Conservation (phyloP, 495 filamentous ascomycete genomes). For the Evernia prunastri region DNA sequence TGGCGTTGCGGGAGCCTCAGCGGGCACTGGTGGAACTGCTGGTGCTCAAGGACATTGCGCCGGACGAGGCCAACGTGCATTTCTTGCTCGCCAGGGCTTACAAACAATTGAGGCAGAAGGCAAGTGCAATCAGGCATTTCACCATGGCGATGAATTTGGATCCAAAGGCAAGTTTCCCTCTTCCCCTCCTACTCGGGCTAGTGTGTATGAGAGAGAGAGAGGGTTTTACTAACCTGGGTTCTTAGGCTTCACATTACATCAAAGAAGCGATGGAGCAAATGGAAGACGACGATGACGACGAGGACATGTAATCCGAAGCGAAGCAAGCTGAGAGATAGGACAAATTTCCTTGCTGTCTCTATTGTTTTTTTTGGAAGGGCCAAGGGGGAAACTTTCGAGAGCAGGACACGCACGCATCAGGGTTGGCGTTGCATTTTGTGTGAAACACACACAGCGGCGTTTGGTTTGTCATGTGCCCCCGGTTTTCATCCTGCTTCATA, state of each 20-base stretch:
- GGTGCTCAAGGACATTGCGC: constrained; percentile 79
- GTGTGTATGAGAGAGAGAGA: too few species aligned
- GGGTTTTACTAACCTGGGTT: constrained; percentile 23
- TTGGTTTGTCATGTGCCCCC: too few species aligned
- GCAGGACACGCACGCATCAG: not conserved
- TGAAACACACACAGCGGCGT: too few species aligned
- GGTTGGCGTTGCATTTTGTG: constrained; percentile 4
- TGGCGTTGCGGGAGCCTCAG: constrained; percentile 65
- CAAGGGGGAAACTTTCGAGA: too few species aligned
- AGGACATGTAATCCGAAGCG: constrained; percentile 48
- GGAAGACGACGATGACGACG: constrained; percentile 76
- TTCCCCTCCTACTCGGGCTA: constrained; percentile 5
- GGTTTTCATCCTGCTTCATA: too few species aligned
- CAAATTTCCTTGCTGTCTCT: too few species aligned
- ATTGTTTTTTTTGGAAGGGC: too few species aligned
- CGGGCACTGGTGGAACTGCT: constrained; percentile 71
- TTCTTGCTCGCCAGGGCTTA: constrained; percentile 85
- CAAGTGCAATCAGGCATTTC: constrained; percentile 79
- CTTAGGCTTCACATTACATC: constrained; percentile 81
- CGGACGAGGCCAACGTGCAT: constrained; percentile 92
- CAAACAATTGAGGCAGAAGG: constrained; percentile 71
- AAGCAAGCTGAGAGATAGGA: too few species aligned
- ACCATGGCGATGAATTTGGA: constrained; percentile 92
- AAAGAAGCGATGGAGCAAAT: constrained; percentile 88
- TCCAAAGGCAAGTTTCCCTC: constrained; percentile 69